Conservation (phyloP, 2,329 filamentous ascomycete species). For the Fonsecaea monophora region DNA sequence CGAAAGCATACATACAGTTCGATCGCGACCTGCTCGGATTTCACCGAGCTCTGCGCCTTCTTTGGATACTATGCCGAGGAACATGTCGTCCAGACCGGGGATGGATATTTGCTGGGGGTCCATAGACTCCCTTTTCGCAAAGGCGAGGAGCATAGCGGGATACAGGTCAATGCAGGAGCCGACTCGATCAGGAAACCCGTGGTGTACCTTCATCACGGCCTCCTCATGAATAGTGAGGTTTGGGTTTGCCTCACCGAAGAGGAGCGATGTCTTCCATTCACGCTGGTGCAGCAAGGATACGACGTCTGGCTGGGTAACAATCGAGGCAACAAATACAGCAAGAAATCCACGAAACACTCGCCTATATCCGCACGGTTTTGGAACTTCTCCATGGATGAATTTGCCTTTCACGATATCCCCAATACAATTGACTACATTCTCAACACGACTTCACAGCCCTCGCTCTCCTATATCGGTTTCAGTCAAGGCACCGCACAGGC, state of each 20-base stretch:
- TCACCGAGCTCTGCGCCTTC: constrained; percentile 88
- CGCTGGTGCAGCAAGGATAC: constrained; percentile 86
- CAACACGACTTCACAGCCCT: constrained; percentile 78
- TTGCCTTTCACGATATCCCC: constrained; percentile 96
- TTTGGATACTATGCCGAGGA: constrained; percentile 95
- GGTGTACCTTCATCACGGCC: constrained; percentile 91
- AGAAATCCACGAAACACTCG: constrained; percentile 80
- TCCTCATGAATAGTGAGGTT: constrained; percentile 98
- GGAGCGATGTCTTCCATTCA: constrained; percentile 84
- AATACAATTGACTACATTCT: constrained; percentile 93
- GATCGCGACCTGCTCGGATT: constrained; percentile 86
- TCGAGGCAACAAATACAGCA: constrained; percentile 98
- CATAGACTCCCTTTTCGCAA: constrained; percentile 84
- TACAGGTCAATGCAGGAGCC: constrained; percentile 74
- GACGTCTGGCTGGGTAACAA: constrained; percentile 99
- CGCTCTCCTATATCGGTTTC: constrained; percentile 94
- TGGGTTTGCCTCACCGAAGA: constrained; percentile 93
- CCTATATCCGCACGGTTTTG: constrained; percentile 82
- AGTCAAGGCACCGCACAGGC: constrained; percentile 97
- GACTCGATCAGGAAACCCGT: constrained; percentile 78
- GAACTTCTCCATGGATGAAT: constrained; percentile 98
- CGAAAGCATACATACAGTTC: constrained; percentile 75
- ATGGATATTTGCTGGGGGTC: constrained; percentile 89
- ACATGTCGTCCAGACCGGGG: constrained; percentile 91
- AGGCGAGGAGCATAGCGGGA: constrained; percentile 59